These are phyloP conservation scores for Leptographium lundbergii DNA, from an alignment of 2,329 filamentous ascomycete species.

Conservation along the genomic window DNA sequence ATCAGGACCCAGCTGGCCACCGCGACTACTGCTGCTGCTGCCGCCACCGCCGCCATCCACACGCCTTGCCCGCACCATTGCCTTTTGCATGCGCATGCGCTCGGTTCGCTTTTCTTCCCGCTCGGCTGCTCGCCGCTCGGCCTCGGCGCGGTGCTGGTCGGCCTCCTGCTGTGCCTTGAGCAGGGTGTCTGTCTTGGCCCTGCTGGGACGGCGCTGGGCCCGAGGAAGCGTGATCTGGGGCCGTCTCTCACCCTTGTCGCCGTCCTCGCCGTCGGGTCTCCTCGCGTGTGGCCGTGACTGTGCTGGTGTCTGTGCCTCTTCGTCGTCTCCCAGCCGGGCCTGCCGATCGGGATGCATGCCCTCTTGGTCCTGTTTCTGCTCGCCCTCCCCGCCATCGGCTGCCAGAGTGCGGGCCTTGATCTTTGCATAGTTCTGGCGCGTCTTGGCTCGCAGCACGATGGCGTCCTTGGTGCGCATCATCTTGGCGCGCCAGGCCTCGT, in stretches of 20 bases:
- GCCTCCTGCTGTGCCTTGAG: slow-evolving; percentile 42
- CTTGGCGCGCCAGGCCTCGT: slow-evolving; percentile 12
- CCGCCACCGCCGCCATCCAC: slow-evolving; percentile 53
- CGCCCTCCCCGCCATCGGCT: not conserved
- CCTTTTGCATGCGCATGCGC: slow-evolving; percentile 24
- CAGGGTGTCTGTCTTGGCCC: slow-evolving; percentile 3
- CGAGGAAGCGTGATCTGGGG: slow-evolving; percentile 15
- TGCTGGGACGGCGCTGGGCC: slow-evolving; percentile 38
- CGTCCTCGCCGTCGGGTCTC: slow-evolving; percentile 3
- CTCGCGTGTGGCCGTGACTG: not conserved
- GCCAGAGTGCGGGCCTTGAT: slow-evolving; percentile 47
- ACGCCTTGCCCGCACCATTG: slow-evolving; percentile 58
- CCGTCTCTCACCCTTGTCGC: slow-evolving; percentile 13
- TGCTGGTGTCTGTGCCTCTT: slow-evolving; percentile 5
- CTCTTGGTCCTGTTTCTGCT: not conserved
- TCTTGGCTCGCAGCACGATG: slow-evolving; percentile 82
- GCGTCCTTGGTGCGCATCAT: slow-evolving; percentile 61
- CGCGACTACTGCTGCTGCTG: not conserved
- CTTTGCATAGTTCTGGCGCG: slow-evolving; percentile 87
- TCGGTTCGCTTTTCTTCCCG: slow-evolving; percentile 42
- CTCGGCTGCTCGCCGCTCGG: slow-evolving; percentile 51
- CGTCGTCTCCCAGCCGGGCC: slow-evolving; percentile 23
- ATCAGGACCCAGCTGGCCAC: not conserved
- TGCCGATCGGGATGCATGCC: slow-evolving; percentile 28
- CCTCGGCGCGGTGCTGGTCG: slow-evolving; percentile 45